phyloP scores from a whole-genome alignment of 352 stramenopile species.

The Globisporangium nunn region DNA sequence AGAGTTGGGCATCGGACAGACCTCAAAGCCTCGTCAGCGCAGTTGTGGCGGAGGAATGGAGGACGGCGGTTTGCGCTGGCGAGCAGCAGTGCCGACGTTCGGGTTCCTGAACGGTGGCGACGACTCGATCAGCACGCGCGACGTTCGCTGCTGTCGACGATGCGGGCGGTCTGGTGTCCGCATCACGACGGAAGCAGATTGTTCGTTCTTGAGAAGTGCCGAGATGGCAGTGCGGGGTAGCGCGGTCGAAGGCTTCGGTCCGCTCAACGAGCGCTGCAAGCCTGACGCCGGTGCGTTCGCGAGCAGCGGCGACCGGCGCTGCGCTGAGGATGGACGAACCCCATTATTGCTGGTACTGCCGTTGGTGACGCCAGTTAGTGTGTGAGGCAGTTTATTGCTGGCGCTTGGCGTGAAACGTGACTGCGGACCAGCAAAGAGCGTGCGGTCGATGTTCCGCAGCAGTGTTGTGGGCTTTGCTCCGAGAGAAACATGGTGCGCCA shows the following conservation, averaged over 20 bases:
- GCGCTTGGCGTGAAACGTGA: conserved; percentile 14
- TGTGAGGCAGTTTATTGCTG: conserved; percentile 9
- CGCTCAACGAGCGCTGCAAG: neutral
- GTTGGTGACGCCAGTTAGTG: neutral
- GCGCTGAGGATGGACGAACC: neutral
- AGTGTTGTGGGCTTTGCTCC: conserved; percentile 18
- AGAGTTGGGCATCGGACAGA: neutral
- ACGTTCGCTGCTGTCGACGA: conserved; percentile 26
- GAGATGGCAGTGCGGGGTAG: conserved; percentile 7
- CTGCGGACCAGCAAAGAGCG: conserved; percentile 14
- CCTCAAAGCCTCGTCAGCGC: conserved; percentile 3
- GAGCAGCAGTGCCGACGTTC: conserved; percentile 15
- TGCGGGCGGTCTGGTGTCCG: conserved; percentile 74
- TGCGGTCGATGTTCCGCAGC: conserved; percentile 23
- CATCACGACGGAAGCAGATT: conserved; percentile 40
- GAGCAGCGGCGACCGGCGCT: neutral
- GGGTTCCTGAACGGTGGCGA: conserved; percentile 65
- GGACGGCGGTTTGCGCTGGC: conserved; percentile 16
- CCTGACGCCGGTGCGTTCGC: neutral
- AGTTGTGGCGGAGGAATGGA: conserved; percentile 16
- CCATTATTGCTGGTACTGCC: neutral
- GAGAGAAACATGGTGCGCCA: conserved; percentile 9
- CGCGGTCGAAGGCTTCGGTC: neutral
- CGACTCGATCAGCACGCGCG: conserved; percentile 58
- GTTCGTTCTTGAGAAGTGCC: conserved; percentile 9